These are phyloP conservation scores for Termitomyces sp. DNA, from an alignment of 768 basidiomycete genomes.

Conservation along the genomic window DNA sequence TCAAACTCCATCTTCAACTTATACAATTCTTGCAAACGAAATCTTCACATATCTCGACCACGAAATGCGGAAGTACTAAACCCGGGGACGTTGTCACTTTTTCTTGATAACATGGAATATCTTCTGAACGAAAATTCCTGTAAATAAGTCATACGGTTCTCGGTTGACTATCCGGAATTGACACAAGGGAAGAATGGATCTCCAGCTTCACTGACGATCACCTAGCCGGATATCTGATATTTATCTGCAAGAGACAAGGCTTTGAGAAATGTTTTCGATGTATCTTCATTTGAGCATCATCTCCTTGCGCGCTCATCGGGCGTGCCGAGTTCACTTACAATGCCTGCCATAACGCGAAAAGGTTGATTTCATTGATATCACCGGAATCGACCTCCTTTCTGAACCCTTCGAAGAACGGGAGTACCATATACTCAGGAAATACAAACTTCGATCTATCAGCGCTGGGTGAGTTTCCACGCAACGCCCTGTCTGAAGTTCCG, in stretches of 20 bases:
- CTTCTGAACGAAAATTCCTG: slow-evolving; percentile 5
- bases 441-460: slow-evolving; percentile 2
- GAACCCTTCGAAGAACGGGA: slow-evolving; percentile 7
- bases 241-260: not conserved
- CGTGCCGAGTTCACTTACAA: not conserved
- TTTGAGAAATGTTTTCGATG: slow-evolving; percentile 5
- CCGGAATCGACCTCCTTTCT: slow-evolving; percentile 2
- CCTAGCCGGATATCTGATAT: no score
- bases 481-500: slow-evolving; percentile 4
- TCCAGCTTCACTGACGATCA: not conserved
- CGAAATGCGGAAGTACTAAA: slow-evolving; percentile 4
- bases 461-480: slow-evolving; percentile 9
- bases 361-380: slow-evolving; percentile 13
- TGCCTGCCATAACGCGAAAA: slow-evolving; percentile 11
- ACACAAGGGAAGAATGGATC: slow-evolving; percentile 3
- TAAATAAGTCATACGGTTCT: not conserved
- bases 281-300: slow-evolving; percentile 9
- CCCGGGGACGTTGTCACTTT: slow-evolving; percentile 6
- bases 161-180: not conserved
- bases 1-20: slow-evolving; percentile 9
- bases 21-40: slow-evolving; percentile 8
- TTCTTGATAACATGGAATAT: slow-evolving; percentile 11
- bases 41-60: slow-evolving; percentile 12
- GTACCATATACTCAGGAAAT: slow-evolving; percentile 5
- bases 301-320: slow-evolving; percentile 4